Conservation (phyloP, 176 grass and related monocot species). For the Aegilops longissima region DNA sequence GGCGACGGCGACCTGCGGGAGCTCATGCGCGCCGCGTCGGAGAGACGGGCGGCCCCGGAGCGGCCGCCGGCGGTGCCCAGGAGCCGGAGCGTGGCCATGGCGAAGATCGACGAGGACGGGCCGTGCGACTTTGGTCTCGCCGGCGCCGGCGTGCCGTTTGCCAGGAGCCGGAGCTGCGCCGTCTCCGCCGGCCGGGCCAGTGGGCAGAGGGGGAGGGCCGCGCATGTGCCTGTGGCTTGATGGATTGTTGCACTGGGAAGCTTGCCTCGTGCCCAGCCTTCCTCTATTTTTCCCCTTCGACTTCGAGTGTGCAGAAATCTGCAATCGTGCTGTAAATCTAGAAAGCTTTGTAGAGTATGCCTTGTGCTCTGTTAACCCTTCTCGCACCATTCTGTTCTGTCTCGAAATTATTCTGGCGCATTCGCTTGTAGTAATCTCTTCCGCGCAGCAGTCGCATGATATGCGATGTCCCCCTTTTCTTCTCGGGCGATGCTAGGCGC, state of each 20-base stretch:
- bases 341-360: background rate
- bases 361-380: background rate
- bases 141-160: constrained; percentile 15
- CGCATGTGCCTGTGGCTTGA: background rate
- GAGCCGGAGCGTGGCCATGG: constrained; percentile 67
- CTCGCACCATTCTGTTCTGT: background rate
- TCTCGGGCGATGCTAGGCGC: too few species aligned
- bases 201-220: background rate
- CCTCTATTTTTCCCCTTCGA: background rate
- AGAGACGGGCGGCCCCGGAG: constrained; percentile 20
- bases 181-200: background rate
- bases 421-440: background rate
- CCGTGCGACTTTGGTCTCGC: constrained; percentile 45
- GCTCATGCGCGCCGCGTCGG: constrained; percentile 66
- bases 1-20: constrained; percentile 57
- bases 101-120: constrained; percentile 74
- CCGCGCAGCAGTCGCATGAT: too few species aligned
- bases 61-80: constrained; percentile 11
- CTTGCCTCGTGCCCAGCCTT: background rate
- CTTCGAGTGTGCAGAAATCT: background rate
- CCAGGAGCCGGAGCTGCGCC: constrained; percentile 49
- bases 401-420: background rate
- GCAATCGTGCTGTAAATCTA: background rate
- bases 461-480: too few species aligned
- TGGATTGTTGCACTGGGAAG: background rate